phyloP scores from a whole-genome alignment of 495 filamentous ascomycete species.

The Penicillium taxi region DNA sequence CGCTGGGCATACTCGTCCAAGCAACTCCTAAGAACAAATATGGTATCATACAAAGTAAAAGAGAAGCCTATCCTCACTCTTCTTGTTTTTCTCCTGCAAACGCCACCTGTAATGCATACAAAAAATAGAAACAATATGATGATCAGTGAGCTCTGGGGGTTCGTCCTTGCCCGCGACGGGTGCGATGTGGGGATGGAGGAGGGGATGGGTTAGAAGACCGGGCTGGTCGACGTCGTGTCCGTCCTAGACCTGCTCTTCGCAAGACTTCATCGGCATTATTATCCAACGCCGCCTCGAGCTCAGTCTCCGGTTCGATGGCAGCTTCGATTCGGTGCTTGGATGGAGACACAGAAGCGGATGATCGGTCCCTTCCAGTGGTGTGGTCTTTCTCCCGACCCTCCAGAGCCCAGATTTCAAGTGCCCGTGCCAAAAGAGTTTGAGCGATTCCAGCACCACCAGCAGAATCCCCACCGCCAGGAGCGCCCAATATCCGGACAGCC shows the following conservation, averaged over 20 bases:
- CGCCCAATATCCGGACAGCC: constrained; percentile 51
- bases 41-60: too few relatives aligned
- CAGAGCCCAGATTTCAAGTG: constrained; percentile 58
- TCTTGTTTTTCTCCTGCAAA: too few relatives aligned
- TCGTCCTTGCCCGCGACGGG: too few relatives aligned
- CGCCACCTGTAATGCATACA: too few relatives aligned
- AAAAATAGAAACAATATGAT: too few relatives aligned
- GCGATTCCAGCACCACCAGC: constrained; percentile 60
- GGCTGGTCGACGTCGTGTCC: constrained; percentile 22
- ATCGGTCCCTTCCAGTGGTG: constrained; percentile 10
- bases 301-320: constrained; percentile 9
- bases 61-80: too few relatives aligned
- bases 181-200: neutral
- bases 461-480: constrained; percentile 49
- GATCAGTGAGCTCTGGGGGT: too few relatives aligned
- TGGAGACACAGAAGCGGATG: neutral
- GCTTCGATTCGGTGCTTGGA: neutral
- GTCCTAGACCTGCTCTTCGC: constrained; percentile 28
- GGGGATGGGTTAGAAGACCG: constrained; percentile 1
- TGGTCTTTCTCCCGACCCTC: constrained; percentile 28
- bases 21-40: too few relatives aligned
- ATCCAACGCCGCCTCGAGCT: constrained; percentile 39
- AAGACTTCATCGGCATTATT: constrained; percentile 34
- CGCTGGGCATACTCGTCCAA: too few relatives aligned
- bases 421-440: constrained; percentile 65